Base-by-base conservation (phyloP, 2,329 filamentous ascomycete genomes). In the Hysterium pulicare region DNA sequence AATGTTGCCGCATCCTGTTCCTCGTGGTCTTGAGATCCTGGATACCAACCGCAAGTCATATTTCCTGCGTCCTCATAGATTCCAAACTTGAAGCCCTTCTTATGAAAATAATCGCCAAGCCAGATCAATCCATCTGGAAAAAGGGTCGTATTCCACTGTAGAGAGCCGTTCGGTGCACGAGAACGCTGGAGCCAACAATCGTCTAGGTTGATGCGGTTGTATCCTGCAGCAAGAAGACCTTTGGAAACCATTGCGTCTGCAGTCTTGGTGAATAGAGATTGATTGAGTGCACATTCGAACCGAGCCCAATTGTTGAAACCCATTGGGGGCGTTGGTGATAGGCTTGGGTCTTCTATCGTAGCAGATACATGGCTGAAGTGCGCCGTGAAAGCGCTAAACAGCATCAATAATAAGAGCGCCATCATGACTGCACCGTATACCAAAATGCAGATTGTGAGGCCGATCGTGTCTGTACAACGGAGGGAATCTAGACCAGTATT, bases 251-350 rank as follows among this genome's bases (percentile, higher is more conserved):
- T 75, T 15, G 70, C 59, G 30, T 74, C 64, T 2, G 73, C 73
- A 0, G 72, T 75, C 5, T 71, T 59, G 5, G 67, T 64, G 44
- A 77, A 76, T 3, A 77, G 57, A 3, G 68, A 68, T 47, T 76
- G n/a, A 16, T 34, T 20, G 32, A 34, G 66, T 38, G 69, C 66
- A 50, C 71, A 75, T 59, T 64, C 62, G 54, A 73, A 73, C 26
- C 71, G 69, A 1, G 72, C 62, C 74, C 74, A 77, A 48, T 72
- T 73, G 54, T 75, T 76, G 63, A 74, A 77, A 19, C 72, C 74
- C 74, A 77, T 77, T 8, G 74, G 73, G 1, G 74, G 55, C 13
- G 45, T 43, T 9, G 55, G 50, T 2, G 45, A 50, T 13, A 57
- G 34, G 21, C 46, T 38, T 13, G 50, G 48, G 39, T 50, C 36